Evolutionary conservation across 371 early-diverging fungal genomes (phyloP), one percentile per base, ranked within the genome.

Genomic region (Mucor lusitanicus): DNA sequence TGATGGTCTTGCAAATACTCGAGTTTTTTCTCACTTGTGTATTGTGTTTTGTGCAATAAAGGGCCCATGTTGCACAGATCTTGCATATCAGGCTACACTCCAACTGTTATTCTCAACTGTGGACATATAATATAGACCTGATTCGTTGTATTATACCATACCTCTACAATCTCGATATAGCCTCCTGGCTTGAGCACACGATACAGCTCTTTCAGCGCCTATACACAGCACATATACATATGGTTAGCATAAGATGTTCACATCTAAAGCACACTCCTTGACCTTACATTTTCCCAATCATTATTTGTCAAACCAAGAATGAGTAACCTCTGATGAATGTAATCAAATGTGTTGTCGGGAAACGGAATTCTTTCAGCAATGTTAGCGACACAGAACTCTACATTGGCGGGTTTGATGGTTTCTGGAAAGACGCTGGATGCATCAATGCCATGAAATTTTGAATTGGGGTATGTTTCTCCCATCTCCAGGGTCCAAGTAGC

Each of bases 151-250:
- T 8, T 17, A 68, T 4, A n/a, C n/a, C n/a, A n/a, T 23, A 77
- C 74, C 63, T 82, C 85, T 17, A 82, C 83, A 2, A 87, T 35
- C 50, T 87, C 84, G 33, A 87, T 67, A 68, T 75, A 79, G 0
- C 84, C 87, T n/a, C 85, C 85, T 6, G 87, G 85, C 61, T 81
- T 84, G 21, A 76, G 61, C 15, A 81, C 64, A 23, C 64, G 60
- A n/a, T 39, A 39, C 8, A 59, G 15, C 15, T 64, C 55, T 35
- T 65, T 21, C 9, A 63, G 32, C 12, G 70, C 46, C 71, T 70
- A 58, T 28, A 25, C 4, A 3, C 5, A 46, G 57, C 40, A 25
- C 4, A 3, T 3, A 46, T 21, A 6, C 5, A 60, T 19, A 6
- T n/a, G 27, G 30, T 17, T 2, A 35, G 37, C 30, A n/a, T 6